Evolutionary conservation across 495 filamentous ascomycete species (phyloP).

Genomic region (Neurospora sublineolata): DNA sequence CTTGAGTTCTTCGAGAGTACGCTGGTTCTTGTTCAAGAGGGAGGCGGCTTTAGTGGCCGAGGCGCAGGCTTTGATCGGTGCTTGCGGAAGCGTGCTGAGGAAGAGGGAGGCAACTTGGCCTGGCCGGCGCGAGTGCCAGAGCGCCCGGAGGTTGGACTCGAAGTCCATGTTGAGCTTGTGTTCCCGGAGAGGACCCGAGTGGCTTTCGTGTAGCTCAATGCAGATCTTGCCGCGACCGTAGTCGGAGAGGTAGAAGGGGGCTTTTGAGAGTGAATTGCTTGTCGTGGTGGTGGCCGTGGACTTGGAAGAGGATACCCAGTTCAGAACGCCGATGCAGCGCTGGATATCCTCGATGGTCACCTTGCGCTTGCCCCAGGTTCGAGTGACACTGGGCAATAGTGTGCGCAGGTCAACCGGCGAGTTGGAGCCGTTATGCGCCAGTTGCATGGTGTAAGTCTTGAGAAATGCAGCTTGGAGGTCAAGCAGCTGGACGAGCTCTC

Average conservation of each 20-base stretch:
- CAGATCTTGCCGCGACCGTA: slow-evolving; percentile 42
- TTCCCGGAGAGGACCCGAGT: slow-evolving; percentile 41
- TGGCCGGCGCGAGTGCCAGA: slow-evolving; percentile 31
- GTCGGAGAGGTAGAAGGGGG: slow-evolving; percentile 44
- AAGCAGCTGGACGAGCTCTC: slow-evolving; percentile 44
- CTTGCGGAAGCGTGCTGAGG: slow-evolving; percentile 41
- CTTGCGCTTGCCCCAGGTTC: slow-evolving; percentile 48
- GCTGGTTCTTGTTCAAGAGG: slow-evolving; percentile 45
- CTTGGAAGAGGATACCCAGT: slow-evolving; percentile 8
- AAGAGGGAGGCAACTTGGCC: slow-evolving; percentile 27
- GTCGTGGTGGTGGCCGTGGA: slow-evolving; percentile 3
- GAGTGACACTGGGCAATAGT: slow-evolving; percentile 42
- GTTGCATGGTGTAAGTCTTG: slow-evolving; percentile 45
- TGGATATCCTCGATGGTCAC: slow-evolving; percentile 49
- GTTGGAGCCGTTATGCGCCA: slow-evolving; percentile 51
- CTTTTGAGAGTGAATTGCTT: slow-evolving; percentile 1
- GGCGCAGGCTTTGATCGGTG: slow-evolving; percentile 36
- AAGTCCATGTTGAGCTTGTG: slow-evolving; percentile 43
- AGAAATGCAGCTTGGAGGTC: slow-evolving; percentile 46
- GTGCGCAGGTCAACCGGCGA: slow-evolving; percentile 47
- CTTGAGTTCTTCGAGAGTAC: slow-evolving; percentile 50
- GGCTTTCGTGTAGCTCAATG: slow-evolving; percentile 27
- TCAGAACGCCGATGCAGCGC: slow-evolving; percentile 42
- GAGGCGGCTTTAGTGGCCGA: slow-evolving; percentile 33
- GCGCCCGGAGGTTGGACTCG: slow-evolving; percentile 31